These are phyloP conservation scores for Clohesyomyces aquaticus DNA, from an alignment of 495 filamentous ascomycete genomes.

Conservation along the genomic window DNA sequence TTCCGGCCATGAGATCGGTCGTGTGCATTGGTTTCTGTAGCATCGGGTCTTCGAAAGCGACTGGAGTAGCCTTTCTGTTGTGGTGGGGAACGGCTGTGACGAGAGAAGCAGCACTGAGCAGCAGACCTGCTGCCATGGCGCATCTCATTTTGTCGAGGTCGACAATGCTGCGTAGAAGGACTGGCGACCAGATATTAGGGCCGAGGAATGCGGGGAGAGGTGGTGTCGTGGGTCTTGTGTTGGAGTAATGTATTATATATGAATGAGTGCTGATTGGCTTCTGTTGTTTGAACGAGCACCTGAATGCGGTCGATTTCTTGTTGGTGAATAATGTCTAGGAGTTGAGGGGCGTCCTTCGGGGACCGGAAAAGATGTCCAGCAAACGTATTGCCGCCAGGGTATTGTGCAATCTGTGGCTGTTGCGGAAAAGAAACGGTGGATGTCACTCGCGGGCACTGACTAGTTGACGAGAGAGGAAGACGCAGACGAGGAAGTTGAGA, in stretches of 20 bases:
- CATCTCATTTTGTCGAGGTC: neutral
- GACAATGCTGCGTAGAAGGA: neutral
- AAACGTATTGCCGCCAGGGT: neutral
- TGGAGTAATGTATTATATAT: neutral
- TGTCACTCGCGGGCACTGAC: neutral
- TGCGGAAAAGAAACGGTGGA: neutral
- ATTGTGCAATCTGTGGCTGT: neutral
- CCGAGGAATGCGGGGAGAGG: too few relatives aligned
- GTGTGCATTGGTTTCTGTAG: slow-evolving; percentile 30
- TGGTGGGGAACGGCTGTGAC: slow-evolving; percentile 10
- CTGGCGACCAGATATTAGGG: too few relatives aligned
- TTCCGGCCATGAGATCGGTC: slow-evolving; percentile 31
- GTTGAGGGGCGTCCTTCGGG: too few relatives aligned
- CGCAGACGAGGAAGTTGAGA: too few relatives aligned
- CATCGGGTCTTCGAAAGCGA: neutral
- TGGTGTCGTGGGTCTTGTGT: neutral
- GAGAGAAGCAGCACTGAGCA: neutral
- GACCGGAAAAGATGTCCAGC: neutral
- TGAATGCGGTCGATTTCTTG: too few relatives aligned
- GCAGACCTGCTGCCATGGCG: neutral
- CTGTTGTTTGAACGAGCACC: neutral
- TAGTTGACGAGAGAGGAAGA: neutral
- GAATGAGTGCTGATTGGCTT: neutral
- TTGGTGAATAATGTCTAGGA: neutral
- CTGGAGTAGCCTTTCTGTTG: neutral